Evolutionary conservation across 108 stramenopile genomes (phyloP).

Genomic region (Nitzschia palea): DNA sequence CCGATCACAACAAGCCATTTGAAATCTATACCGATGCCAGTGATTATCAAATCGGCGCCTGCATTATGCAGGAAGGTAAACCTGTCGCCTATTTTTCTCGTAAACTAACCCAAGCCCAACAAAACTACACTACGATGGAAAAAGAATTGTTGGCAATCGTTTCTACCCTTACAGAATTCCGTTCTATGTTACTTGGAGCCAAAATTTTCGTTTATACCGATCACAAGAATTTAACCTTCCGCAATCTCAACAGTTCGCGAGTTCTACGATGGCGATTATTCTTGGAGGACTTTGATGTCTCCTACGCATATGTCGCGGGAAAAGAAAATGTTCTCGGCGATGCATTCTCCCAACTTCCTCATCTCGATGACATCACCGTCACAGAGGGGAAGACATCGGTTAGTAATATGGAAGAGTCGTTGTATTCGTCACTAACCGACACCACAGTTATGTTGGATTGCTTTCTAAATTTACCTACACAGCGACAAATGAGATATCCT

Average conservation of each 20-base stretch:
- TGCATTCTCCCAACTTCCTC: constrained; percentile 28
- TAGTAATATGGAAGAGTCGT: background rate
- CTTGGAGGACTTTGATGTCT: constrained; percentile 41
- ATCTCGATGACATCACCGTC: background rate
- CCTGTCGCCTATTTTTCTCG: constrained; percentile 44
- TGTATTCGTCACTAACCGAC: background rate
- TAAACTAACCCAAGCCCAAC: constrained; percentile 42
- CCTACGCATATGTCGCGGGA: constrained; percentile 35
- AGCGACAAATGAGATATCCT: constrained; percentile 1
- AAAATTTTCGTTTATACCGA: constrained; percentile 25
- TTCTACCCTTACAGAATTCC: constrained; percentile 38
- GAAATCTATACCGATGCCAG: constrained; percentile 48
- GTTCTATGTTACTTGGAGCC: constrained; percentile 36
- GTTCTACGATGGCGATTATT: constrained; percentile 48
- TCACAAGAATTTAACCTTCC: no score
- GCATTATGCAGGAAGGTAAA: constrained; percentile 38
- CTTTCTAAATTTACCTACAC: constrained; percentile 21
- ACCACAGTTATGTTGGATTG: constrained; percentile 1
- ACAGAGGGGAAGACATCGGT: background rate
- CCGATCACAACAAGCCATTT: constrained; percentile 46
- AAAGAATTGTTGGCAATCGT: constrained; percentile 47
- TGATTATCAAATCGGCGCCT: constrained; percentile 41
- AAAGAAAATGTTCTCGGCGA: constrained; percentile 47
- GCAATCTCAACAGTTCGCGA: constrained; percentile 20
- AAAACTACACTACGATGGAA: constrained; percentile 39